Base-by-base conservation (phyloP, 129 eudicot species). In the Saposhnikovia divaricata region DNA sequence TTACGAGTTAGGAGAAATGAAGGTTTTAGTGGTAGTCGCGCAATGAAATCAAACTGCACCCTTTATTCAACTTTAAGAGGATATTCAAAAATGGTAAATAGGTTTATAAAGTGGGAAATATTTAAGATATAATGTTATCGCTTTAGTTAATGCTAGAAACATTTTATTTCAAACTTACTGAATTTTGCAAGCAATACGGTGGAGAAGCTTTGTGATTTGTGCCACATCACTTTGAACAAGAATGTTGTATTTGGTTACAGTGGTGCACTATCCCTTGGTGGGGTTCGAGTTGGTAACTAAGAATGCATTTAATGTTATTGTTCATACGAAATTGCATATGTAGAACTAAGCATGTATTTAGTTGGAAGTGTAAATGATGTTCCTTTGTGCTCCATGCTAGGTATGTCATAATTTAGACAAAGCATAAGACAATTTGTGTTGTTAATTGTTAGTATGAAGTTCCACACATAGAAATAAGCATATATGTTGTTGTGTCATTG, bases 171-270 rank as follows among this genome's bases (percentile, higher is more conserved):
- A 38, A 34, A 2, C 37, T 40, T 63, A 65, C 48, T 76, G 18
- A 1, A 61, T 9, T 61, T 48, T 78, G 66, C 78, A 93, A 95
- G 98, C 31, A 92, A 92, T 89, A 92, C 90, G 83, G 98, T 93
- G 15, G 98, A 93, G 89, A 93, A 93, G 85, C 93, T 93, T 51
- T 90, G 96, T 79, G 98, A 93, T 80, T 83, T 93, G 23, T 89
- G 92, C 77, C 85, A 84, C 89, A 93, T 93, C 21, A 93, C 98
- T 55, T 90, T 93, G 21, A 93, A 93, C 93, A 93, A 93, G 91
- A 93, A 93, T 76, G 96, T 96, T 37, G 96, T 93, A 50, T 89
- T 90, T 77, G 98, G 98, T 79, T 96, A 93, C 88, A 90, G 93
- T 82, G 90, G 98, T 82, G 98, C 98, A 7, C 86, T 93, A 86